Base-by-base conservation (phyloP, 352 stramenopile genomes). In the Pythium periplocum region DNA sequence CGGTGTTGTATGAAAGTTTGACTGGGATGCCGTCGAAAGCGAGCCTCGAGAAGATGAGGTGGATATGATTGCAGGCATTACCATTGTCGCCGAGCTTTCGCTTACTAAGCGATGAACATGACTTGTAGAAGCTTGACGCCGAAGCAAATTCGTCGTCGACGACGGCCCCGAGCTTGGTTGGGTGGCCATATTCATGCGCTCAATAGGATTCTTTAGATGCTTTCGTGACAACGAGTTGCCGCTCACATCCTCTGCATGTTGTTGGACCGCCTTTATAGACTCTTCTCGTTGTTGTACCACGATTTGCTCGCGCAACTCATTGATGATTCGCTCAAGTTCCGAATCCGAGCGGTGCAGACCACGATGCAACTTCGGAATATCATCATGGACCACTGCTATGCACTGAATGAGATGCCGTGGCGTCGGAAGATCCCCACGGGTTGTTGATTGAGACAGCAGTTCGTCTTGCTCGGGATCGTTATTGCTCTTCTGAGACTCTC, bases 301-400 rank as follows among this genome's bases (percentile, higher is more conserved):
- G 43, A 89, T 75, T 53, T 83, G 68, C 44, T 77, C 71, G 1
- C 75, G 67, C 34, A 89, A 51, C 26, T 86, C 75, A 31, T 60
- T 72, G 51, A 89, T 89, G 43, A 87, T 89, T 6, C 71, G 63
- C 46, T 89, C 78, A 7, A 89, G 48, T 45, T 86, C 78, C 38
- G 80, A 82, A 52, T 89, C 74, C 1, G 73, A 71, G 2, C 72
- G 69, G 36, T 64, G 58, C 2, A 77, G 48, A 2, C 45, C 51
- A 9, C 54, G 55, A 4, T 53, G 44, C 6, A 38, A 47, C 4
- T 35, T 57, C 17, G 17, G 17, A 26, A 26, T 26, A 26, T 26
- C 17, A 0, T 26, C 17, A 26, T 26, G 17, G 17, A 26, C 17
- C 17, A 26, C 17, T 26, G 17, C 17, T 26, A 26, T 26, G 17